Evolutionary conservation across 2,329 filamentous ascomycete species (phyloP).

Genomic region (Aspergillus awamori): DNA sequence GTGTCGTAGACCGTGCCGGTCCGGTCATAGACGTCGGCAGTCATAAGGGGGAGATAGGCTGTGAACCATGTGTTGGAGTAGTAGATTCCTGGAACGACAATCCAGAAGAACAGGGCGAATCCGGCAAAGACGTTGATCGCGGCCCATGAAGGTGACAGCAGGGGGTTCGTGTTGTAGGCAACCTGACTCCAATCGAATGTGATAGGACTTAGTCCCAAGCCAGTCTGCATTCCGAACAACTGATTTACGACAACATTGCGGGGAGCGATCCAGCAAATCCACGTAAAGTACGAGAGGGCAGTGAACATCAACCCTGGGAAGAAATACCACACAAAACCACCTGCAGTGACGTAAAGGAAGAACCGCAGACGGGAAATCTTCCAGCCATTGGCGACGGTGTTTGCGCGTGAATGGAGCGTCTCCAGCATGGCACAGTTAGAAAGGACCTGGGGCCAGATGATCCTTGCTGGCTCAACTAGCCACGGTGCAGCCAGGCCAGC

Average conservation of each 20-base stretch:
- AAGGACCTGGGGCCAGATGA: slow-evolving; percentile 46
- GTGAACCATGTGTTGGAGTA: slow-evolving; percentile 56
- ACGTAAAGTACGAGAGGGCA: slow-evolving; percentile 52
- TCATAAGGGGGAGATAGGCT: slow-evolving; percentile 63
- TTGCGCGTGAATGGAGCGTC: slow-evolving; percentile 43
- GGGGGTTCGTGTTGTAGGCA: slow-evolving; percentile 38
- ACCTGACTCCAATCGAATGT: slow-evolving; percentile 41
- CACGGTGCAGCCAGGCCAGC: slow-evolving; percentile 42
- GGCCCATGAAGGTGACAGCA: slow-evolving; percentile 36
- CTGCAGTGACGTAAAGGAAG: slow-evolving; percentile 38
- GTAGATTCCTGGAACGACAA: slow-evolving; percentile 38
- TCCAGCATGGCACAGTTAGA: slow-evolving; percentile 44
- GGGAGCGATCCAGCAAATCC: slow-evolving; percentile 54
- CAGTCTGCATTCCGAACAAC: slow-evolving; percentile 46
- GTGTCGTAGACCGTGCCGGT: slow-evolving; percentile 62
- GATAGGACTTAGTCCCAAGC: slow-evolving; percentile 33
- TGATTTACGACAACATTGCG: slow-evolving; percentile 52
- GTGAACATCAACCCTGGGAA: slow-evolving; percentile 56
- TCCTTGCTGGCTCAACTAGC: slow-evolving; percentile 43
- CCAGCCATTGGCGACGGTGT: slow-evolving; percentile 43
- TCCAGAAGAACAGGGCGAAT: slow-evolving; percentile 31
- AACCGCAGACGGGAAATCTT: slow-evolving; percentile 42
- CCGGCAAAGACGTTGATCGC: slow-evolving; percentile 37
- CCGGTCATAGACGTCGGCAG: slow-evolving; percentile 62
- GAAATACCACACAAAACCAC: slow-evolving; percentile 52